These are phyloP conservation scores for Alternaria ventricosa DNA, from an alignment of 2,329 filamentous ascomycete genomes.

Conservation along the genomic window DNA sequence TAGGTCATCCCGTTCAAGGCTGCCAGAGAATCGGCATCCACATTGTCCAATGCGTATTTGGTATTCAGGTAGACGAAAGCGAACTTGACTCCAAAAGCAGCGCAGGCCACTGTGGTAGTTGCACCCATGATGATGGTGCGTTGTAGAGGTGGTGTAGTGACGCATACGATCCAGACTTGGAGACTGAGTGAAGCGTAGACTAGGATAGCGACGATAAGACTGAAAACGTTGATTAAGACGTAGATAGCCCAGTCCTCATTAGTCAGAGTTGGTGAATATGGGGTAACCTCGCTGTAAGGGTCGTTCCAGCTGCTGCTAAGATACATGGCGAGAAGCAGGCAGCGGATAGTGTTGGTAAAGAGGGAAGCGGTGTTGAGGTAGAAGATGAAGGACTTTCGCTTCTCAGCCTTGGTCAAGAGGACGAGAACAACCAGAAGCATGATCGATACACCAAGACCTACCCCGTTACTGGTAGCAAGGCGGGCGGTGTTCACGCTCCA, in stretches of 20 bases:
- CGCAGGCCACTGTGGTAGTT: constrained; percentile 58
- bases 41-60: constrained; percentile 45
- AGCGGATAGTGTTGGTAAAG: constrained; percentile 65
- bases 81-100: constrained; percentile 62
- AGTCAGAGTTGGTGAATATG: constrained; percentile 48
- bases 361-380: constrained; percentile 70
- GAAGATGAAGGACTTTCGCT: constrained; percentile 69
- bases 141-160: constrained; percentile 54
- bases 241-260: constrained; percentile 54
- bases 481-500: constrained; percentile 57
- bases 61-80: constrained; percentile 59
- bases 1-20: constrained; percentile 49
- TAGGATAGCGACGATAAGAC: constrained; percentile 60
- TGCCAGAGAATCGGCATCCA: constrained; percentile 31
- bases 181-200: constrained; percentile 67
- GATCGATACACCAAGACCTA: constrained; percentile 72
- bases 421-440: constrained; percentile 71
- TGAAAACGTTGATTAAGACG: constrained; percentile 58
- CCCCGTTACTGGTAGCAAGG: constrained; percentile 68
- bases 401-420: constrained; percentile 69
- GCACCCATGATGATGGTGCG: constrained; percentile 55
- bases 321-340: constrained; percentile 63
- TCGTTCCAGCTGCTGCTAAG: constrained; percentile 66
- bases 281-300: constrained; percentile 58
- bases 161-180: constrained; percentile 68